Evolutionary conservation across 2,329 filamentous ascomycete species (phyloP), one percentile per base, ranked within the genome.

Genomic region (Pseudogymnoascus destructans): DNA sequence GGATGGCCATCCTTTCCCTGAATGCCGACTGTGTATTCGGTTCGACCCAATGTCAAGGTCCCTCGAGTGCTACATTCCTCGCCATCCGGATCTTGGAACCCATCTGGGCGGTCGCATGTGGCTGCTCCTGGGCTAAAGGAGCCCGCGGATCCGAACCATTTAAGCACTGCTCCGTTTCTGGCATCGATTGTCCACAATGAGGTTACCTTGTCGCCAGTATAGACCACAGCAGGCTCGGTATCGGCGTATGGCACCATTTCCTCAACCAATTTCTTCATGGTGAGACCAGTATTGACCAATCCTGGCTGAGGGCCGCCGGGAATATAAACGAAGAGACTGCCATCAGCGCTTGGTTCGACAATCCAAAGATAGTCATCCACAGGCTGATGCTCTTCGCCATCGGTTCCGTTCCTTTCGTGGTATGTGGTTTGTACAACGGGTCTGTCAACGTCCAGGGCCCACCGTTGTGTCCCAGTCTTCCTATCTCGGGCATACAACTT

Each of bases 361-460:
- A 95, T 91, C 89, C 93, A 98, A 52, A 95, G 77, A 66, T 90
- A 93, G 67, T 95, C 87, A 66, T 95, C 89, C 30, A 71, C 69
- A 21, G 82, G 73, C 52, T 79, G 76, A 65, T 80, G 79, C 69
- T 82, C 78, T 35, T 79, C 76, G 17, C 35, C 35, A 58, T 82
- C 68, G 25, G 86, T 86, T 59, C 76, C 77, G 70, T 89, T 88
- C 63, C 79, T 77, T 61, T 84, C 81, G 70, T 90, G 82, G 70
- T 96, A 91, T 60, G 81, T 84, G 49, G 89, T 95, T 73, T 96
- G 87, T 62, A 97, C 85, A 82, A 95, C 91, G 65, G 92, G 89
- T 66, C 86, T 83, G 65, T 89, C 87, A 61, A 87, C 82, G 71
- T 89, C 83, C 61, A 95, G 79, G 68, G 87, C 85, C 93, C 93